These are phyloP conservation scores for Phaffomyces antillensis DNA, from an alignment of 805 yeast species.

Conservation along the genomic window DNA sequence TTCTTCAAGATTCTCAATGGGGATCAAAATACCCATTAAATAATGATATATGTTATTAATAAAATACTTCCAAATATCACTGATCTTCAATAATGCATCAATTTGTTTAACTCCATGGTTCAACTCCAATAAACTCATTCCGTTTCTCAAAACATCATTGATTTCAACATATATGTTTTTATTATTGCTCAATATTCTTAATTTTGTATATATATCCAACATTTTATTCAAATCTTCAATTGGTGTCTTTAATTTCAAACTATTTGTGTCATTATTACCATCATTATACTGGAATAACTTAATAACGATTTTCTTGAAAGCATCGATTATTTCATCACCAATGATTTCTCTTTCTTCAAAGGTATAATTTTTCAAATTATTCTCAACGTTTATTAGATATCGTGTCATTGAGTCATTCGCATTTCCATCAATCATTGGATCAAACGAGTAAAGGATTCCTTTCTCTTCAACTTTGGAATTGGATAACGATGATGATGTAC, in stretches of 20 bases:
- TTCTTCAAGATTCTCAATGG: slow-evolving; percentile 33
- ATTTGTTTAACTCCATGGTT: too few species aligned
- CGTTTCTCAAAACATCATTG: slow-evolving; percentile 36
- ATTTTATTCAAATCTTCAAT: slow-evolving; percentile 51
- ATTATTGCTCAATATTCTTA: slow-evolving; percentile 31
- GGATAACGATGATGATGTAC: slow-evolving; percentile 30
- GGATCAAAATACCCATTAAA: slow-evolving; percentile 54
- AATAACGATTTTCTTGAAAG: slow-evolving; percentile 33
- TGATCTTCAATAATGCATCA: too few species aligned
- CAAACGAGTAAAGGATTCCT: slow-evolving; percentile 31
- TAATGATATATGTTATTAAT: slow-evolving; percentile 49
- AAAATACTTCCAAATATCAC: slow-evolving; percentile 47
- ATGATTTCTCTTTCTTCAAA: slow-evolving; percentile 31
- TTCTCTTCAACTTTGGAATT: slow-evolving; percentile 30
- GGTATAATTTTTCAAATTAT: slow-evolving; percentile 21
- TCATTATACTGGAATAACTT: slow-evolving; percentile 38
- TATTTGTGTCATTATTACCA: slow-evolving; percentile 17
- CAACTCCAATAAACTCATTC: slow-evolving; percentile 33
- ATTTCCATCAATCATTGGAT: slow-evolving; percentile 22
- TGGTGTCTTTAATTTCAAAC: slow-evolving; percentile 34
- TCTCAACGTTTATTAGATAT: slow-evolving; percentile 25
- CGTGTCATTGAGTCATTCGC: slow-evolving; percentile 23
- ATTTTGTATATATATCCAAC: slow-evolving; percentile 32
- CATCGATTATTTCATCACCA: slow-evolving; percentile 45
- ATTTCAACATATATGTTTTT: slow-evolving; percentile 35